These are phyloP conservation scores for Candida awuae DNA, from an alignment of 805 yeast genomes.

Conservation along the genomic window DNA sequence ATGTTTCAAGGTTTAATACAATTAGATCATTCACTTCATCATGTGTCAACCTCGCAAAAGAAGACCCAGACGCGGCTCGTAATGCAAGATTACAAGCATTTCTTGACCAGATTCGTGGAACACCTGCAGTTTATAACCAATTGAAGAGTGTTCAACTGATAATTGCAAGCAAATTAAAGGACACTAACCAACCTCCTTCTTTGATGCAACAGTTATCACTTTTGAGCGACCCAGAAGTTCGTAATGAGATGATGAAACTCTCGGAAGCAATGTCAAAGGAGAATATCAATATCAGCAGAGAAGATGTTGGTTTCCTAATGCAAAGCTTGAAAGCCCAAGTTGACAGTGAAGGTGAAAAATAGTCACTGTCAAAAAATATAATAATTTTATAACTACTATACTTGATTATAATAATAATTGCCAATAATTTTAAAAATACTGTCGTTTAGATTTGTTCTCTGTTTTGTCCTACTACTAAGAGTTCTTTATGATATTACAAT, in stretches of 20 bases:
- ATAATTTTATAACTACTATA: too few species aligned
- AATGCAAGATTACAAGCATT: constrained; percentile 4
- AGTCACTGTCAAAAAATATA: too few species aligned
- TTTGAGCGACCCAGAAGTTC: constrained; percentile 24
- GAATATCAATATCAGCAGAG: constrained; percentile 19
- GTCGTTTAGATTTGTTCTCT: too few species aligned
- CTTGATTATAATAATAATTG: too few species aligned
- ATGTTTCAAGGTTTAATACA: too few species aligned
- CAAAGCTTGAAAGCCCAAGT: constrained; percentile 18
- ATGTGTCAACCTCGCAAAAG: background rate
- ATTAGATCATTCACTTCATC: constrained; percentile 1
- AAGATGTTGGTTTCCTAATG: constrained; percentile 22
- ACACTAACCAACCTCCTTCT: constrained; percentile 11
- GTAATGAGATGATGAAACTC: constrained; percentile 18
- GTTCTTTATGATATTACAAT: too few species aligned
- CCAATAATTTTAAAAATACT: too few species aligned
- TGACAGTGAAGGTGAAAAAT: constrained; percentile 5
- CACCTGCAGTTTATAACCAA: constrained; percentile 3
- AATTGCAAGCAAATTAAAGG: constrained; percentile 8
- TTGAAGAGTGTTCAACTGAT: constrained; percentile 7
- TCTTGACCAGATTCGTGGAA: constrained; percentile 4
- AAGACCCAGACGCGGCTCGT: constrained; percentile 7
- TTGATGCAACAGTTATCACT: constrained; percentile 24
- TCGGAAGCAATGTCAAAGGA: constrained; percentile 18
- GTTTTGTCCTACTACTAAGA: too few species aligned